phyloP scores from a whole-genome alignment of 768 basidiomycete species.

The Phaeotremella skinneri region DNA sequence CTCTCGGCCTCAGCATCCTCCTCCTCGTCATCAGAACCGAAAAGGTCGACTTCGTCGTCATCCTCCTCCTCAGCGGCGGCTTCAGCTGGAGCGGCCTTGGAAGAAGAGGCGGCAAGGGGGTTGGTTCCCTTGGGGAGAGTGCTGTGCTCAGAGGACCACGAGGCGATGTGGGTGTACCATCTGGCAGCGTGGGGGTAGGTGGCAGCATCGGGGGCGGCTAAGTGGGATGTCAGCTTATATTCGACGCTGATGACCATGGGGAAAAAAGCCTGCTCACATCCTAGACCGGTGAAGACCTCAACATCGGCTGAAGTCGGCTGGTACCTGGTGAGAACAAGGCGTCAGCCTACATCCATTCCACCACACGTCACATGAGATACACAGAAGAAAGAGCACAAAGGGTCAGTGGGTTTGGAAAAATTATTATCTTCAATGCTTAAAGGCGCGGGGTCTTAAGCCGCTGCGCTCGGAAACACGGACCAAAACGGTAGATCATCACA shows the following conservation, averaged over 20 bases:
- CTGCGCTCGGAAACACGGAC: conserved; percentile 53
- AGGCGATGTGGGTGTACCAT: conserved; percentile 94
- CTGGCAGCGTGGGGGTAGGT: conserved; percentile 71
- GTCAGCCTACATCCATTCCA: conserved; percentile 14
- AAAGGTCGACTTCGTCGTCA: conserved; percentile 78
- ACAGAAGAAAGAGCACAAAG: conserved; percentile 6
- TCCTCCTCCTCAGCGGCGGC: conserved; percentile 60
- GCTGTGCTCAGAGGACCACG: conserved; percentile 73
- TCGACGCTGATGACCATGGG: neutral
- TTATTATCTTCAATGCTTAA: conserved; percentile 48
- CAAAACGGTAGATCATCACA: conserved; percentile 52
- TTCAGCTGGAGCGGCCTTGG: conserved; percentile 55
- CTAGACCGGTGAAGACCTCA: conserved; percentile 37
- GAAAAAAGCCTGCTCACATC: conserved; percentile 27
- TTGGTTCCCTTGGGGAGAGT: conserved; percentile 62
- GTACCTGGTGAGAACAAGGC: conserved; percentile 22
- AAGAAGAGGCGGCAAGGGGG: conserved; percentile 53
- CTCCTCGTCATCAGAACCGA: conserved; percentile 74
- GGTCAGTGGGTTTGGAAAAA: conserved; percentile 51
- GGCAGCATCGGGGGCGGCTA: conserved; percentile 62
- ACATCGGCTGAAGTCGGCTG: conserved; percentile 48
- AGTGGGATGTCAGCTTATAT: neutral
- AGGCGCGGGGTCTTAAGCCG: conserved; percentile 53
- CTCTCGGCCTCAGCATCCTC: conserved; percentile 81
- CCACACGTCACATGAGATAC: neutral